These are phyloP conservation scores for Volutella citrinella DNA, from an alignment of 2,329 filamentous ascomycete species.

Conservation along the genomic window DNA sequence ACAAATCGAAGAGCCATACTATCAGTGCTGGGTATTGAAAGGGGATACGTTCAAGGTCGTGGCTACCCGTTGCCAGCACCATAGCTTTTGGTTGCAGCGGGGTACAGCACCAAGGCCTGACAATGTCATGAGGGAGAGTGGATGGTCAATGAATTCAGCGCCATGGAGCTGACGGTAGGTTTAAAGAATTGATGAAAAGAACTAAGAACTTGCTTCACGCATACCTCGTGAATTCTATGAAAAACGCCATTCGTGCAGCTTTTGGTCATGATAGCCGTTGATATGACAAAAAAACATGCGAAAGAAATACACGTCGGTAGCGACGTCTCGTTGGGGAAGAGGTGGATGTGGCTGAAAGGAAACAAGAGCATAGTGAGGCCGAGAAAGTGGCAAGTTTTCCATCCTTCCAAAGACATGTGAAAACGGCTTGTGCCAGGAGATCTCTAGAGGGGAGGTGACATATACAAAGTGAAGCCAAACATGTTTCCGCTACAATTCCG, in stretches of 20 bases:
- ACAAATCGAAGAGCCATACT: too few relatives aligned
- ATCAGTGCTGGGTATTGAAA: too few relatives aligned
- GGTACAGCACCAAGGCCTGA: too few relatives aligned
- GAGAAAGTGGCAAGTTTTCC: conserved; percentile 14
- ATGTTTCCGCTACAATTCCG: conserved; percentile 3
- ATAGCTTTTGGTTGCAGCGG: too few relatives aligned
- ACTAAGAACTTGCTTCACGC: conserved; percentile 29
- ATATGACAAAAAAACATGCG: conserved; percentile 13
- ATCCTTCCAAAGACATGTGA: conserved; percentile 7
- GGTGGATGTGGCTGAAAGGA: conserved; percentile 2
- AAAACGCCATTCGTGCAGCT: conserved; percentile 27
- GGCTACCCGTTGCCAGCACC: too few relatives aligned
- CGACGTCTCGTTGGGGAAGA: conserved; percentile 17
- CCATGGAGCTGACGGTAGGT: too few relatives aligned
- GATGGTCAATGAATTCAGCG: too few relatives aligned
- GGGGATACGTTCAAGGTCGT: too few relatives aligned
- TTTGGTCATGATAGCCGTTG: conserved; percentile 27
- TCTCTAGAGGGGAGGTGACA: conserved; percentile 11
- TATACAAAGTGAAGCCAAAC: conserved; percentile 8
- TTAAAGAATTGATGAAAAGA: too few relatives aligned
- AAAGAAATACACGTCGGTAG: conserved; percentile 17
- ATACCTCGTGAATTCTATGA: conserved; percentile 31
- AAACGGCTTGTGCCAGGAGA: conserved; percentile 11
- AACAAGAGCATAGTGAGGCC: conserved; percentile 4
- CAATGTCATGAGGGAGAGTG: too few relatives aligned